Evolutionary conservation across 441 rosid species (phyloP).

Genomic region (Brassica hybrid): DNA sequence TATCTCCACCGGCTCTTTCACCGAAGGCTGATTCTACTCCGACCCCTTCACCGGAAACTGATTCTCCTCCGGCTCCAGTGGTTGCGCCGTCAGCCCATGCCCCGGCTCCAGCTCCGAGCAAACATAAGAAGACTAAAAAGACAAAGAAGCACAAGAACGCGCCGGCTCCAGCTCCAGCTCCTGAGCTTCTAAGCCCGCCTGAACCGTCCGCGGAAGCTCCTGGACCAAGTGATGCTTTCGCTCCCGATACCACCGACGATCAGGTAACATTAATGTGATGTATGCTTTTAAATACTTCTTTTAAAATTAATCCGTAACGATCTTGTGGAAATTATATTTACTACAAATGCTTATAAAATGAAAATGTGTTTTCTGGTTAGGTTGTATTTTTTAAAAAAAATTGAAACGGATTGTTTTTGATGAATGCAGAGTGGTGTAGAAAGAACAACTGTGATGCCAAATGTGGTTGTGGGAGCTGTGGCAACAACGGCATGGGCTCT

Average conservation of each 20-base stretch:
- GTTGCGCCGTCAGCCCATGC: conserved; percentile 53
- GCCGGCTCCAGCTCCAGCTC: conserved; percentile 57
- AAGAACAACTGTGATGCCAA: conserved; percentile 39
- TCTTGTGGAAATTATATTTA: not conserved
- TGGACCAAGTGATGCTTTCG: conserved; percentile 53
- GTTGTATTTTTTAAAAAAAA: not conserved
- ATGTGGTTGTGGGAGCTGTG: conserved; percentile 47
- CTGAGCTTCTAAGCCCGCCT: conserved; percentile 61
- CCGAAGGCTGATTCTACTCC: conserved; percentile 45
- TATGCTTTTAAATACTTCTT: not conserved
- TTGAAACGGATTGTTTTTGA: not conserved
- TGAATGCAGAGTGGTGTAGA: conserved; percentile 62
- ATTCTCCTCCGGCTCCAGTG: conserved; percentile 33
- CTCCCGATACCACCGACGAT: conserved; percentile 56
- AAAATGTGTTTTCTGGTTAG: not conserved
- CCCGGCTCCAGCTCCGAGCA: conserved; percentile 78
- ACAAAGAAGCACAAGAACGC: conserved; percentile 55
- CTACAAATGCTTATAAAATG: not conserved
- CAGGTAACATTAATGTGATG: too few relatives aligned
- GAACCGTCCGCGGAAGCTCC: conserved; percentile 74
- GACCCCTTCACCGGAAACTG: conserved; percentile 51
- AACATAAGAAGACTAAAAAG: conserved; percentile 44
- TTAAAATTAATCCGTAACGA: not conserved
- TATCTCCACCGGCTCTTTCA: conserved; percentile 48
- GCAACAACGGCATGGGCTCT: conserved; percentile 47